Percentiles rank a stretch among this genome's conserved stretches.
These are phyloP conservation scores for Skeletonema menzelii DNA, from an alignment of 108 stramenopile genomes.

Conservation along the genomic window DNA sequence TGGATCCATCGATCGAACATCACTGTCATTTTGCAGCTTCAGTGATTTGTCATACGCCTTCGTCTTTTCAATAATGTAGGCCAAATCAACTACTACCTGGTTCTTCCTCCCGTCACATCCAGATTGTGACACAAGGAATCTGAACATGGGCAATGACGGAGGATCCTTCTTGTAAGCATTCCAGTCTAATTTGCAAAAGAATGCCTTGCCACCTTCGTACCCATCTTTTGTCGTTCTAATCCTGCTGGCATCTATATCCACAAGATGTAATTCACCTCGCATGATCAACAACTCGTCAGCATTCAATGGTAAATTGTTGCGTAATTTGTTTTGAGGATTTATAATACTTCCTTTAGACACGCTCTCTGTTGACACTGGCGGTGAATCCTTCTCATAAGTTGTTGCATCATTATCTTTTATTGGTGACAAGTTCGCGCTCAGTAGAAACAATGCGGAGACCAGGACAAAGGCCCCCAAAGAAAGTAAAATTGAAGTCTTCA, in stretches of 20 bases:
- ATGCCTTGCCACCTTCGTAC: slow-evolving; percentile 45
- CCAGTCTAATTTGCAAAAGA: slow-evolving; percentile 75
- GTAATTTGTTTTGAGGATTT: not conserved
- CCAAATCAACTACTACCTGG: slow-evolving; percentile 49
- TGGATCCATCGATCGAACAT: slow-evolving; percentile 34
- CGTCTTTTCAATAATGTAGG: slow-evolving; percentile 34
- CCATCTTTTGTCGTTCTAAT: not conserved
- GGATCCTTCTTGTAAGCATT: slow-evolving; percentile 57
- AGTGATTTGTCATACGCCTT: slow-evolving; percentile 46
- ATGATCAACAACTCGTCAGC: not conserved
- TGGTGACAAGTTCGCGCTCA: not conserved
- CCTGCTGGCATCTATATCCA: not conserved
- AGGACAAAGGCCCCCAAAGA: not conserved
- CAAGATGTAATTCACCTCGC: not conserved
- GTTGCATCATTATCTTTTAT: not conserved
- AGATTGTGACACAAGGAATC: slow-evolving; percentile 26
- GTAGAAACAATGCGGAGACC: not conserved
- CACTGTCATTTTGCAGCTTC: not conserved
- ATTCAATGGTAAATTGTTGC: not conserved
- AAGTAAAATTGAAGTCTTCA: not conserved
- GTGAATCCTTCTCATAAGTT: not conserved
- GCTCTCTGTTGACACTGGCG: not conserved
- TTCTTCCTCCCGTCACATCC: slow-evolving; percentile 17
- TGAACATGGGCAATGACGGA: slow-evolving; percentile 36
- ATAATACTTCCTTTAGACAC: not conserved